Conservation (phyloP, 306 rosid species). For the Castanea mollissima region DNA sequence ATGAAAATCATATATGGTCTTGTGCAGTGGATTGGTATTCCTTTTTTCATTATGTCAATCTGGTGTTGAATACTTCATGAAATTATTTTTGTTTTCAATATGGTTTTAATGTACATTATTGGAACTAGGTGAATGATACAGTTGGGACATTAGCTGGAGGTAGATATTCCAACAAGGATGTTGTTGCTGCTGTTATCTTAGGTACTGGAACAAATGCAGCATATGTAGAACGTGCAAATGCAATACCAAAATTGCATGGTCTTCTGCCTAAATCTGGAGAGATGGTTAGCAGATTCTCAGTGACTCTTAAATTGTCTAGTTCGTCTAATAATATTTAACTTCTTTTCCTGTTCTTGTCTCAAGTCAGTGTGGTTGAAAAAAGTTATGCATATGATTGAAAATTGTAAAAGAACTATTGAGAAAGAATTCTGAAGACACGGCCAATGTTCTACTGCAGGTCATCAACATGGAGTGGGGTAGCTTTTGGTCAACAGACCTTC, state of each 20-base stretch:
- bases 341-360: too few relatives aligned
- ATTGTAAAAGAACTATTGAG: neutral
- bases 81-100: constrained; percentile 1
- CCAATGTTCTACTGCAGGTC: constrained; percentile 44
- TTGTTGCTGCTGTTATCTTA: constrained; percentile 83
- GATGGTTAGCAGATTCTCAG: constrained; percentile 47
- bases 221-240: constrained; percentile 75
- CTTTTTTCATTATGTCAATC: neutral
- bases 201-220: constrained; percentile 99
- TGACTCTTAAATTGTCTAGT: neutral
- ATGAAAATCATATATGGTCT: constrained; percentile 11
- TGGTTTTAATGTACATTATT: neutral
- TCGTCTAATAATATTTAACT: too few relatives aligned
- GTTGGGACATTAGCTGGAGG: constrained; percentile 94
- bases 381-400: neutral
- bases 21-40: neutral
- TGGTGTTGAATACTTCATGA: neutral
- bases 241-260: constrained; percentile 96
- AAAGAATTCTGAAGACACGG: neutral
- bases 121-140: constrained; percentile 89
- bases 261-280: constrained; percentile 82
- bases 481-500: constrained; percentile 84
- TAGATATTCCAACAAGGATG: constrained; percentile 69
- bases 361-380: too few relatives aligned
- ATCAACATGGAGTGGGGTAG: constrained; percentile 99